Base-by-base conservation (phyloP, 2,329 filamentous ascomycete genomes). In the Teratosphaeria destructans region DNA sequence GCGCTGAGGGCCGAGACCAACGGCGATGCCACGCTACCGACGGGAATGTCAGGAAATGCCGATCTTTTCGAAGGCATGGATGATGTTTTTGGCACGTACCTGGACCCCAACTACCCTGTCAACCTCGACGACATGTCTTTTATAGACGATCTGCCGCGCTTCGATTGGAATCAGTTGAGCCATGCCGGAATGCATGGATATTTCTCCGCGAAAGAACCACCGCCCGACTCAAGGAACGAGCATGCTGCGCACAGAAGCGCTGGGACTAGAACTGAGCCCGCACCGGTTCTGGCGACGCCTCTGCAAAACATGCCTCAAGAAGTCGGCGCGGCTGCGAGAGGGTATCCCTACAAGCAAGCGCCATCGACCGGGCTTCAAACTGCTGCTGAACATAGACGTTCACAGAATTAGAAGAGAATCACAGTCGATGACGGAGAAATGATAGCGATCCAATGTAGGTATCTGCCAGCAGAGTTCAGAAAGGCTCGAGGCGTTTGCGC, bases 41-140 rank as follows among this genome's bases (percentile, higher is more conserved):
- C 4, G 61, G 63, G 39, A 60, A 62, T 34, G 26, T 5, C 14
- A 32, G 43, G 16, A 26, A 27, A 32, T 52, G 19, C 59, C 29
- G 64, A 63, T 32, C 55, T 71, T 11, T 72, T 72, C 47, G 67
- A 71, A 57, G 70, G 70, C 53, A 70, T 72, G 63, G 70, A 71
- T 60, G 69, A 71, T 52, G 54, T 72, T 2, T 72, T 72, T 55
- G 66, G 64, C 3, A 71, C 68, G 1, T 72, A 70, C 47, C 61
- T 72, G 53, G 70, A 72, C 60, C 68, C 69, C 6, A 71, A 70
- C 37, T 69, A 72, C 57, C 70, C 70, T 0, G 63, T 70, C 16
- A 71, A 72, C 56, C 62, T 71, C 37, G 70, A 72, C 29, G 70
- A 71, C 29, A 64, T 70, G 56, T 67, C 68, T 3, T 71, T 71